Conservation (phyloP, 2,329 filamentous ascomycete species). For the Neoarthrinium moseri region DNA sequence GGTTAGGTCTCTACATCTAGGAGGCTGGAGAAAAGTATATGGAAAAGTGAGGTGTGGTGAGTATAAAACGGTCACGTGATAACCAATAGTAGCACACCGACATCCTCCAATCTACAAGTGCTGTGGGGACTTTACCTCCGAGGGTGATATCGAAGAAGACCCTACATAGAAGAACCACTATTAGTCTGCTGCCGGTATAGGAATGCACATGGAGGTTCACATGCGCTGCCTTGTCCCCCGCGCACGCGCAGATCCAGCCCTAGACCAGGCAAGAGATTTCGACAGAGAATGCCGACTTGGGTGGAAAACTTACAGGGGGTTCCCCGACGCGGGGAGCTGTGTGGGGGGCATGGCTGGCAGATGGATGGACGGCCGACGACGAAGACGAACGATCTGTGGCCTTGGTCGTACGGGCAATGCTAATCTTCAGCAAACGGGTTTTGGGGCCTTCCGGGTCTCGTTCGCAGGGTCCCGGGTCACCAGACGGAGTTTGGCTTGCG, state of each 20-base stretch:
- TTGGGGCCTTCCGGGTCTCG: no score
- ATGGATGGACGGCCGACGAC: no score
- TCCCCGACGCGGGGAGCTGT: conserved; percentile 38
- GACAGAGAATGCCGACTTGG: background rate
- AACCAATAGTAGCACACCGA: background rate
- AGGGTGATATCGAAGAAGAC: conserved; percentile 79
- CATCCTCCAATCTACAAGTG: background rate
- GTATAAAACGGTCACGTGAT: conserved; percentile 23
- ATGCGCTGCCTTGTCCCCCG: background rate
- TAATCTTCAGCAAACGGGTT: no score
- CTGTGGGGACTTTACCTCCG: conserved; percentile 55
- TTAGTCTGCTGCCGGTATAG: background rate
- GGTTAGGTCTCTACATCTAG: background rate
- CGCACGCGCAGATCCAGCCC: background rate
- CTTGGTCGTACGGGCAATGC: no score
- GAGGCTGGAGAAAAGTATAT: background rate
- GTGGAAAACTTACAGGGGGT: conserved; percentile 38
- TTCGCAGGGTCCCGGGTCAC: background rate
- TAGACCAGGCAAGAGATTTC: background rate
- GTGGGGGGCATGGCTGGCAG: conserved; percentile 35
- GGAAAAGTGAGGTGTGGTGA: background rate
- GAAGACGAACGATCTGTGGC: no score
- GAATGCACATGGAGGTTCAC: background rate
- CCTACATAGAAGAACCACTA: conserved; percentile 26
- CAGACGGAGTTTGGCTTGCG: background rate